A percentile compares a stretch with the other conserved stretches of the same genome.
Conservation (phyloP, 495 filamentous ascomycete species). For the Daldinia decipiens region DNA sequence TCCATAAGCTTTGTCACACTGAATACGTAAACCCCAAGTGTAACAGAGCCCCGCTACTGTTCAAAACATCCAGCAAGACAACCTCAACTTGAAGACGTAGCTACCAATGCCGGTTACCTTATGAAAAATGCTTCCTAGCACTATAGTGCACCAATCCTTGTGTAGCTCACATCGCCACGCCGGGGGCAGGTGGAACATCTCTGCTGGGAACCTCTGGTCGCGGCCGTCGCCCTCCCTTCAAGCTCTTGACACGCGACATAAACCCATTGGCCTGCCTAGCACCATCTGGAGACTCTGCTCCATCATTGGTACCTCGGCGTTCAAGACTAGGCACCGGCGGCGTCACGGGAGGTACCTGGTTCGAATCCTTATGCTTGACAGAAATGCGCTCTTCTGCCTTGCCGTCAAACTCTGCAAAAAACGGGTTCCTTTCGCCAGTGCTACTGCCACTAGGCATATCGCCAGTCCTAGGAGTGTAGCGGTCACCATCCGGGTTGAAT, state of each 20-base stretch:
- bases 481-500: conserved; percentile 56
- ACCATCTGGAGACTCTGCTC: conserved; percentile 53
- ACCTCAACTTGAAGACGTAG: conserved; percentile 11
- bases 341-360: conserved; percentile 69
- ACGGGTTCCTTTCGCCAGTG: conserved; percentile 74
- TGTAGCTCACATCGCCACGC: conserved; percentile 40
- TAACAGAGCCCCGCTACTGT: conserved; percentile 22
- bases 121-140: conserved; percentile 36
- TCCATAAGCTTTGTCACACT: conserved; percentile 28
- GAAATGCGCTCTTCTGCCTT: conserved; percentile 57
- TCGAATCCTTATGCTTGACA: conserved; percentile 54
- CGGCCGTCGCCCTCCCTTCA: conserved; percentile 69
- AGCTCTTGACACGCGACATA: conserved; percentile 85
- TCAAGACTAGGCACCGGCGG: conserved; percentile 64
- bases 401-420: conserved; percentile 83
- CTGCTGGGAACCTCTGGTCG: conserved; percentile 48
- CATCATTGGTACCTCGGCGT: conserved; percentile 76
- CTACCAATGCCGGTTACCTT: conserved; percentile 19
- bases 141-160: conserved; percentile 11
- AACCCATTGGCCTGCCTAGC: conserved; percentile 69
- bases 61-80: conserved; percentile 14
- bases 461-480: conserved; percentile 51
- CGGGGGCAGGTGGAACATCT: conserved; percentile 39
- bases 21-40: conserved; percentile 18
- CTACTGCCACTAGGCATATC: conserved; percentile 34